Evolutionary conservation across 257 asterid species (phyloP), one percentile per base, ranked within the genome.

Genomic region (Eucommia ulmoides): DNA sequence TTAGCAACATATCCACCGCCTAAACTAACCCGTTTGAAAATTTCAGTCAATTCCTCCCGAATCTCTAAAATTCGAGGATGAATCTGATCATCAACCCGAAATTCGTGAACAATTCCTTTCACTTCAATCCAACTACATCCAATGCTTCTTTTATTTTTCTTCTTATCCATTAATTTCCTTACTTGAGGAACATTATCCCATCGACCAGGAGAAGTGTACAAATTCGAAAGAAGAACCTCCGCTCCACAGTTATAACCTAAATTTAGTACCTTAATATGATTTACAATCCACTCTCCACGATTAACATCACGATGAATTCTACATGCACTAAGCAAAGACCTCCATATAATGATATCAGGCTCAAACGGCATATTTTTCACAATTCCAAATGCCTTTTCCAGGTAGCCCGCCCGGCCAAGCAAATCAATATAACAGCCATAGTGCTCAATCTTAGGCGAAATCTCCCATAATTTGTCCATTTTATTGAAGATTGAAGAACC

Each of bases 211-310:
- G 63, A 50, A 0, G 93, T 80, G 14, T 78, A 81, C 60, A 74
- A 65, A 33, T 84, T 84, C 14, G 95, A 78, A 25, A 84, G 54
- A 54, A 84, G 74, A 75, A 33, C 95, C 89, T 35, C 93, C 66
- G 49, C 60, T 57, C 74, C 77, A 0, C 86, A 78, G 57, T 81
- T 82, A 23, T 81, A 55, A 45, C 74, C 62, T 6, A 76, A 44
- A 29, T 78, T 41, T 20, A 74, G 53, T 53, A 41, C 61, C 35
- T 78, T 52, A 18, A 86, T 78, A 51, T 29, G 25, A 59, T 81
- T 84, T 8, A 77, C 93, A 8, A 71, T n/a, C n/a, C n/a, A n/a
- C n/a, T 60, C 57, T 65, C 69, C 19, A 70, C 20, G 57, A 72
- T 65, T 35, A n/a, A n/a, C n/a, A n/a, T n/a, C n/a, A n/a, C 82